phyloP scores from a whole-genome alignment of 805 yeast species.

The Candida pseudofarinosa region DNA sequence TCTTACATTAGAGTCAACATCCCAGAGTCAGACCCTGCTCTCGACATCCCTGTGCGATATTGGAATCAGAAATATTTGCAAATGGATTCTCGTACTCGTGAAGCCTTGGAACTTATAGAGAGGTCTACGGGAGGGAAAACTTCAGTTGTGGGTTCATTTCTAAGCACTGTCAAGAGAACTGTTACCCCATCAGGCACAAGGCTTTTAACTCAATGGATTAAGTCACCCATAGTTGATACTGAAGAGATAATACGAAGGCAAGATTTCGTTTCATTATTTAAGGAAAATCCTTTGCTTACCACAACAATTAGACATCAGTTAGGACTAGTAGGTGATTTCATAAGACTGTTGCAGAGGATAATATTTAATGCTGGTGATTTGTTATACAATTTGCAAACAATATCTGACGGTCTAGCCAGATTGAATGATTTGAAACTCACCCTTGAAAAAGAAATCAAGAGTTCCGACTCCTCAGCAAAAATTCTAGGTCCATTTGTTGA shows the following conservation, averaged over 20 bases:
- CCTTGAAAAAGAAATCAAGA: constrained; percentile 12
- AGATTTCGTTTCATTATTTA: constrained; percentile 29
- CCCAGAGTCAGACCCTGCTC: constrained; percentile 60
- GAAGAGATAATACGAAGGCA: constrained; percentile 52
- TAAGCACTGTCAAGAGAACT: constrained; percentile 68
- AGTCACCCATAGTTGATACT: constrained; percentile 68
- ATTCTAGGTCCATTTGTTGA: constrained; percentile 17
- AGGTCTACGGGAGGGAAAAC: constrained; percentile 43
- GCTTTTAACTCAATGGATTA: constrained; percentile 73
- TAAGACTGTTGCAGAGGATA: constrained; percentile 54
- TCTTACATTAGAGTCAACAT: constrained; percentile 70
- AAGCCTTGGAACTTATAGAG: constrained; percentile 70
- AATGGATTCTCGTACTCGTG: constrained; percentile 75
- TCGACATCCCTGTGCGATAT: constrained; percentile 65
- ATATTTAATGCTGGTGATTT: constrained; percentile 32
- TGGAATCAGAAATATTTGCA: constrained; percentile 54
- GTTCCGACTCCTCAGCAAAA: constrained; percentile 18
- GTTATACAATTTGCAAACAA: constrained; percentile 24
- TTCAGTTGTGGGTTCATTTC: constrained; percentile 62
- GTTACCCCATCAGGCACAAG: constrained; percentile 80
- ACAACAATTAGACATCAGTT: constrained; percentile 30
- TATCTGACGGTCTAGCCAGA: constrained; percentile 29
- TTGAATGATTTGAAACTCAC: constrained; percentile 17
- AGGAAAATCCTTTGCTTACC: constrained; percentile 16
- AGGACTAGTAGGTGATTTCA: constrained; percentile 51